phyloP scores from a whole-genome alignment of 176 grass and related monocot species.

The sorghum (Sorghum bicolor) region Sorghum_bicolor_NCBIv3 NC_012870.2:75722001-75722500 shows the following conservation, averaged over 20 bases:
- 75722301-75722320: background rate
- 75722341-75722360: background rate
- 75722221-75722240: background rate
- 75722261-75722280: background rate
- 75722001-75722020: background rate
- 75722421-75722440: conserved; percentile 88
- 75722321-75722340: conserved; percentile 2
- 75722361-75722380: conserved; percentile 39
- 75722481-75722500: background rate
- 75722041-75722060: background rate
- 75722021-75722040: background rate
- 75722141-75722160: background rate
- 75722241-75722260: background rate
- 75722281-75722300: background rate
- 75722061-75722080: background rate
- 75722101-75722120: background rate
- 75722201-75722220: background rate
- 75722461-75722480: conserved; percentile 40
- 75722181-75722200: background rate
- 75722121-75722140: background rate
- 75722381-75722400: conserved; percentile 60
- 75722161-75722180: background rate
- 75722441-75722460: conserved; percentile 93
- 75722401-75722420: conserved; percentile 41
- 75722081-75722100: background rate